A percentile compares a stretch with the other conserved stretches of the same genome.
Conservation (phyloP, 768 basidiomycete genomes). For the Pulveroboletus sp. region DNA sequence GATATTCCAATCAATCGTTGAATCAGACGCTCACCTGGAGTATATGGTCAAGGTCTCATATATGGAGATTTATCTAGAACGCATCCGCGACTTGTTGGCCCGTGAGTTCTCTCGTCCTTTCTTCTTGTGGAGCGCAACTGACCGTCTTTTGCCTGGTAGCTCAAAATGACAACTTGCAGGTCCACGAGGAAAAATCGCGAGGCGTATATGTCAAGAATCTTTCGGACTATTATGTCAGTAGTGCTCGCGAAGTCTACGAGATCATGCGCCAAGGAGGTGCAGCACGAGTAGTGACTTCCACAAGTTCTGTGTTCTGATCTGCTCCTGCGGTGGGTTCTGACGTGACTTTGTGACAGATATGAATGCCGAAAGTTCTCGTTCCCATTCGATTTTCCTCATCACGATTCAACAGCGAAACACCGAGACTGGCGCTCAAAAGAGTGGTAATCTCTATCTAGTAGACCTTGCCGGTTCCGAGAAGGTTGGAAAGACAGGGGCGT, state of each 20-base stretch:
- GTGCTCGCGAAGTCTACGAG: constrained; percentile 93
- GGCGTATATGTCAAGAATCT: constrained; percentile 98
- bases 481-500: constrained; percentile 98
- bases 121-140: neutral
- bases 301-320: constrained; percentile 38
- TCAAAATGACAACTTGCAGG: constrained; percentile 96
- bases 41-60: constrained; percentile 99
- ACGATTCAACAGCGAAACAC: constrained; percentile 96
- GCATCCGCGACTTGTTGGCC: constrained; percentile 89
- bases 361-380: constrained; percentile 99
- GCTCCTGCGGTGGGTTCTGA: constrained; percentile 1
- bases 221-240: constrained; percentile 97
- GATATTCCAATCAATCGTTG: constrained; percentile 96
- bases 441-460: constrained; percentile 94
- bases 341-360: constrained; percentile 60
- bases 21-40: constrained; percentile 91
- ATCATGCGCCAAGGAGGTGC: constrained; percentile 97
- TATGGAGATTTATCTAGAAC: constrained; percentile 99
- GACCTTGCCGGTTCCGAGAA: constrained; percentile 99
- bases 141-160: constrained; percentile 42
- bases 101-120: constrained; percentile 54
- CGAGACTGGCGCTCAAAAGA: constrained; percentile 93
- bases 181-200: constrained; percentile 96
- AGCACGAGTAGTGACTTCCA: constrained; percentile 88
- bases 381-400: constrained; percentile 98